Base-by-base conservation (phyloP, 495 filamentous ascomycete species). In the Talaromyces wortmannii region DNA sequence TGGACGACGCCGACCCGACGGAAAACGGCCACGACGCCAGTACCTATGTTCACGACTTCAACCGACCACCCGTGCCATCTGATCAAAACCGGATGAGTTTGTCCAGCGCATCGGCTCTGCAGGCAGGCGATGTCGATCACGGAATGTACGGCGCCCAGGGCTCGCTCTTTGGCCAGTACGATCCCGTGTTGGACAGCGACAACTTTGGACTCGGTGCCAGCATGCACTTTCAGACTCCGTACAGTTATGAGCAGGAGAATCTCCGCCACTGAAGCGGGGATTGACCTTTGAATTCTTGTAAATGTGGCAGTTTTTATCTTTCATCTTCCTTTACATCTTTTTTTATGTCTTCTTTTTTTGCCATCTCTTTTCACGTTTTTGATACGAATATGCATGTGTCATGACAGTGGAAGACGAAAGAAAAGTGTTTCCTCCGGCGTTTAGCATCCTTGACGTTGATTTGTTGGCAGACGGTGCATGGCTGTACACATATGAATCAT, bases 161-260 rank as follows among this genome's bases (percentile, higher is more conserved):
- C 30, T 80, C 84, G 54, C 72, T 90, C 11, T 80, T 95, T 61
- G 90, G 92, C 61, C 81, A 84, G n/a, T 87, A 82, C 63, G 86
- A 90, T 64, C 86, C 89, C 8, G 86, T 88, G 71, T 78, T 94
- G 42, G 91, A 96, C 66, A 86, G 89, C 57, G 91, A 95, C 71
- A 90, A 91, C 7, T 96, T 96, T 62, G 91, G 91, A 15, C 74
- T 95, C 45, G 90, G 86, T 52, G 90, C 91, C 17, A 94, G 89
- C 71, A 95, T 96, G 91, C 88, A 91, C 60, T 96, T 95, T 62
- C 91, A 91, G 17, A 91, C 88, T 4, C 88, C 90, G 43, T 96
- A 92, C 73, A 88, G 85, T 52, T 91, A 90, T 66, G 88, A 92
- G 52, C 73, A 76, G 53, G 70, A 67, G 50, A 66, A 70, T 60